A percentile compares a stretch with the other conserved stretches of the same genome.
phyloP scores from a whole-genome alignment of 2,329 filamentous ascomycete species.

The Beauveria varroae region DNA sequence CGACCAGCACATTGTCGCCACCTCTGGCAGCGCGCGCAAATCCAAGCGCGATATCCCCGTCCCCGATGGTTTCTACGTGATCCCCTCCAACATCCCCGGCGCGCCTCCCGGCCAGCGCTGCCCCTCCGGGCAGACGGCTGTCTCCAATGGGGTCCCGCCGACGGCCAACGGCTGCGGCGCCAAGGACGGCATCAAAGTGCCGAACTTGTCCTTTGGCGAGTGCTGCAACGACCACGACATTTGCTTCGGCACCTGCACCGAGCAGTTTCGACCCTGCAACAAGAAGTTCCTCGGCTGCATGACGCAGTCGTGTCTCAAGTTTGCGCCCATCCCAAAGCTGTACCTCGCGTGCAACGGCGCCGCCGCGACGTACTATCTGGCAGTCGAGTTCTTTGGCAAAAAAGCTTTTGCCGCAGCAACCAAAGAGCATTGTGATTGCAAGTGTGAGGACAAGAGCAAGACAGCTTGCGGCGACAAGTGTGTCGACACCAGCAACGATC shows the following conservation, averaged over 20 bases:
- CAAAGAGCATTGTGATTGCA: conserved; percentile 6
- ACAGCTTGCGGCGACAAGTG: conserved; percentile 5
- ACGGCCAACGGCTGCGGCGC: conserved; percentile 8
- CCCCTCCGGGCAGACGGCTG: neutral
- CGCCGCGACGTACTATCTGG: neutral
- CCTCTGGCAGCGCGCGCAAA: neutral
- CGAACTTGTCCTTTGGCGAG: conserved; percentile 6
- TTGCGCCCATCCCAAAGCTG: neutral
- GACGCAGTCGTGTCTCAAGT: neutral
- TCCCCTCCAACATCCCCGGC: neutral
- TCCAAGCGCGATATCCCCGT: conserved; percentile 6
- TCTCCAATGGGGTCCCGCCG: neutral
- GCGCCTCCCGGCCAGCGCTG: conserved; percentile 5
- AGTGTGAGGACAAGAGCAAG: conserved; percentile 6
- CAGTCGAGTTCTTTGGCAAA: neutral
- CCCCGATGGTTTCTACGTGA: conserved; percentile 3
- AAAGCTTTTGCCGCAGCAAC: neutral
- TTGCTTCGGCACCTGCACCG: conserved; percentile 5
- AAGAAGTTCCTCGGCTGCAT: conserved; percentile 3
- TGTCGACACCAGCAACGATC: conserved; percentile 2
- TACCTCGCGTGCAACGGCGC: conserved; percentile 3
- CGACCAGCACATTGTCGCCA: neutral
- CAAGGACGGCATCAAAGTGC: conserved; percentile 7
- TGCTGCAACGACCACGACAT: conserved; percentile 9
- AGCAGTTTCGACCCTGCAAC: conserved; percentile 8